phyloP scores from a whole-genome alignment of 441 rosid genomes.

The Erodium chrysanthum region DNA sequence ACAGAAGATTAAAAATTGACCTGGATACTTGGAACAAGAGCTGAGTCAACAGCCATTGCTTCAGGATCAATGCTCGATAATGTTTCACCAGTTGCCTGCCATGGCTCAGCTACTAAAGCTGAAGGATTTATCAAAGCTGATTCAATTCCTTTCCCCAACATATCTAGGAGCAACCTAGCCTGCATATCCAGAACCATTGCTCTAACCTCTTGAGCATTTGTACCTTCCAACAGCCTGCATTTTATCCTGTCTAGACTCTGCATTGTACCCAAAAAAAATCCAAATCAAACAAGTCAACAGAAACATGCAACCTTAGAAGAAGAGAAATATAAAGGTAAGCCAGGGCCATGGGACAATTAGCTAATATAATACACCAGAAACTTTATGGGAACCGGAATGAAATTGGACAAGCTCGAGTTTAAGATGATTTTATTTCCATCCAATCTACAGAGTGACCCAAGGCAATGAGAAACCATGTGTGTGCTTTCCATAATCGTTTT shows the following conservation, averaged over 20 bases:
- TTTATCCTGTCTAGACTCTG: slow-evolving; percentile 98
- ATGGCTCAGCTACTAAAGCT: slow-evolving; percentile 75
- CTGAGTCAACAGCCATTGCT: slow-evolving; percentile 91
- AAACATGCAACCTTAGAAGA: not conserved
- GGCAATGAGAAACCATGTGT: not conserved
- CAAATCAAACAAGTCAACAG: not conserved
- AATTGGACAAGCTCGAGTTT: not conserved
- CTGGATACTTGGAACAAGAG: slow-evolving; percentile 82
- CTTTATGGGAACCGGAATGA: not conserved
- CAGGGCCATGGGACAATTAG: not conserved
- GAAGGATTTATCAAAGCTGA: slow-evolving; percentile 96
- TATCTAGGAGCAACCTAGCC: slow-evolving; percentile 89
- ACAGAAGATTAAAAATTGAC: slow-evolving; percentile 28
- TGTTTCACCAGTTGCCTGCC: slow-evolving; percentile 74
- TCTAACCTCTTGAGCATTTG: slow-evolving; percentile 97
- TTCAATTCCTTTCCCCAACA: slow-evolving; percentile 98
- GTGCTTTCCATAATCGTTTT: not conserved
- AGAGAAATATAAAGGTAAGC: not conserved
- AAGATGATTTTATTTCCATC: not conserved
- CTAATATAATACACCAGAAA: not conserved
- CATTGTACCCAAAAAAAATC: slow-evolving; percentile 25
- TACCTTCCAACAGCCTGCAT: slow-evolving; percentile 94
- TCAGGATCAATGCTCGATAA: slow-evolving; percentile 72
- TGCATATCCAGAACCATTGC: slow-evolving; percentile 99
- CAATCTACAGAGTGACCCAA: not conserved